Base-by-base conservation (phyloP, 2,329 filamentous ascomycete genomes). In the Exophiala bonariae region DNA sequence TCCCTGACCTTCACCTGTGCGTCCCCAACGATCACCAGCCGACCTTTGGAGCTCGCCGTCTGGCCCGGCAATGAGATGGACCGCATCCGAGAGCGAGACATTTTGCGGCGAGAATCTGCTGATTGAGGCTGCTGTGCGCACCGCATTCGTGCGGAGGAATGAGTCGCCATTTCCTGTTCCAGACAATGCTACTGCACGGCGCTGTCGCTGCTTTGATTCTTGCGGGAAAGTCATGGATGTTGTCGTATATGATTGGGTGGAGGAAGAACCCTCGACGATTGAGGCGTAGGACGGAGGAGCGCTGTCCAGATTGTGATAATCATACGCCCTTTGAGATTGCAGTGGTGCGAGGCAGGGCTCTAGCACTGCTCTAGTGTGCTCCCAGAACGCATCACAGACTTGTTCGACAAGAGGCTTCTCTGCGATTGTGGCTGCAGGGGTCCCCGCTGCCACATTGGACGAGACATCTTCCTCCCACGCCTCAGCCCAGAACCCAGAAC, bases 81-180 rank as follows among this genome's bases (percentile, higher is more conserved):
- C 64, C 0, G 89, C 85, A 1, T 72, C 62, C 2, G 78, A 66
- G 0, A 86, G 73, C 0, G 82, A 64, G 70, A 53, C 1, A 57
- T 68, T 44, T 63, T 72, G 47, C 1, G 61, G 50, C 1, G 72
- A 68, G 67, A 87, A 93, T 10, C 85, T 78, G 14, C 85, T 83
- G 56, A 91, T 85, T 1, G 88, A 82, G 2, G 81, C 85, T 0
- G 85, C 82, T 0, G 87, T 91, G 23, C 87, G 81, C 1, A 79
- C 81, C 1, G 89, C 89, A 11, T 76, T 79, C 2, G 82, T 72
- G 3, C 89, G 82, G 13, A 95, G 75, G 64, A 95, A 96, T 0
- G 87, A 89, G 67, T 96, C 90, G 1, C 91, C 90, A 59, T 96
- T 95, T 0, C 90, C 91, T 0, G 89, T 92, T 1, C 88, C 87